Evolutionary conservation across 2,329 filamentous ascomycete genomes (phyloP).

Genomic region (Alternaria arborescens): DNA sequence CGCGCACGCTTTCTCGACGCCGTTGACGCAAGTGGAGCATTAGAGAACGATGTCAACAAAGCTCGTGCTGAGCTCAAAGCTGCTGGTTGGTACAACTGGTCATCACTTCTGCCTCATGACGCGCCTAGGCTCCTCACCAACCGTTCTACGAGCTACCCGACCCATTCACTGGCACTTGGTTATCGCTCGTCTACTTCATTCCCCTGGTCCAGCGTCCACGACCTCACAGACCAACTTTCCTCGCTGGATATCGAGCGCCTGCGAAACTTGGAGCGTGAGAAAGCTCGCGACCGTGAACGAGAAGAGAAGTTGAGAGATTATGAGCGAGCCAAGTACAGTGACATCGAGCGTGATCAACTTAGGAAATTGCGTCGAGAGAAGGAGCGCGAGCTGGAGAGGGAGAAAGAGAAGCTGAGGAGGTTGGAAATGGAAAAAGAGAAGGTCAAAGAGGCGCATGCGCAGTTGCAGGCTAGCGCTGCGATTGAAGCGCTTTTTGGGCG

Average conservation of each 20-base stretch:
- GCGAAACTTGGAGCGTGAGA: neutral
- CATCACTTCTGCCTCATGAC: neutral
- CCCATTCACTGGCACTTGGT: neutral
- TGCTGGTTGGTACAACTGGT: slow-evolving; percentile 16
- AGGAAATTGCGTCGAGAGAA: neutral
- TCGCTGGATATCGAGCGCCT: neutral
- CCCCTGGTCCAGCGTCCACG: neutral
- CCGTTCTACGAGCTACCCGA: neutral
- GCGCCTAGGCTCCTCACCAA: neutral
- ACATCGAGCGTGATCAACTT: neutral
- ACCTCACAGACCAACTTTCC: neutral
- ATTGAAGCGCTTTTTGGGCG: slow-evolving; percentile 5
- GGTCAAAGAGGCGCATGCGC: slow-evolving; percentile 3
- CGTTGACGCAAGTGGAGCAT: slow-evolving; percentile 21
- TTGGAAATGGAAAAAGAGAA: slow-evolving; percentile 10
- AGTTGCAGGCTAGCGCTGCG: slow-evolving; percentile 4
- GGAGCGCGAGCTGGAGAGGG: slow-evolving; percentile 6
- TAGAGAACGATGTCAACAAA: slow-evolving; percentile 38
- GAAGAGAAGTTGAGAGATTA: neutral
- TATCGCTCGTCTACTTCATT: neutral
- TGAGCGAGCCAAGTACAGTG: neutral
- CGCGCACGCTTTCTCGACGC: slow-evolving; percentile 26
- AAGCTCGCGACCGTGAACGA: neutral
- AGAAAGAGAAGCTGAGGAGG: slow-evolving; percentile 4
- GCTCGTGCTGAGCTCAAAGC: slow-evolving; percentile 23